Percentiles rank a stretch among this genome's conserved stretches.
Evolutionary conservation across 345 rosid species (phyloP).

Genomic region (Cardiospermum halicacabum): DNA sequence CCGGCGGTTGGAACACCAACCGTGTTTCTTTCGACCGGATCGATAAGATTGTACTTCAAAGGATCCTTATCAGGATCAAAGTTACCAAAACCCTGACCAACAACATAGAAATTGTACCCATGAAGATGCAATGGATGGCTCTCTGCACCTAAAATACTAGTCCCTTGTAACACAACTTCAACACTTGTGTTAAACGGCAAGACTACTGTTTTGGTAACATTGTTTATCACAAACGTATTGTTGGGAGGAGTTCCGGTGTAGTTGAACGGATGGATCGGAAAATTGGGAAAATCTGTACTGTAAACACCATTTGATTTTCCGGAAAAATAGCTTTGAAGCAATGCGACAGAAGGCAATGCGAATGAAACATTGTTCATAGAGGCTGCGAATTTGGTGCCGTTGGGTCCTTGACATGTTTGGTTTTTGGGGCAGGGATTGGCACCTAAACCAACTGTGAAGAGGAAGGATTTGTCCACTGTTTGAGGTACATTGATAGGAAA

Average conservation of each 20-base stretch:
- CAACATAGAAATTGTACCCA: constrained; percentile 64
- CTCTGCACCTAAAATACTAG: constrained; percentile 66
- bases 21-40: constrained; percentile 75
- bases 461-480: constrained; percentile 35
- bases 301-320: constrained; percentile 43
- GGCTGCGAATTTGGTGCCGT: constrained; percentile 59
- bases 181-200: constrained; percentile 58
- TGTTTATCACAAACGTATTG: constrained; percentile 45
- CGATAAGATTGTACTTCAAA: constrained; percentile 50
- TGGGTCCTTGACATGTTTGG: constrained; percentile 74
- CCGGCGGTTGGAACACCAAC: constrained; percentile 62
- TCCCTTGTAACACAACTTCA: constrained; percentile 70
- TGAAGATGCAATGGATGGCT: constrained; percentile 85
- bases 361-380: constrained; percentile 64
- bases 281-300: constrained; percentile 50
- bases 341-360: constrained; percentile 42
- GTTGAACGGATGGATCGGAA: constrained; percentile 49
- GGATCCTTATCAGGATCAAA: constrained; percentile 52
- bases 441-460: constrained; percentile 67
- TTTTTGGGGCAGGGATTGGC: constrained; percentile 54
- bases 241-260: constrained; percentile 76
- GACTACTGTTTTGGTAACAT: constrained; percentile 52
- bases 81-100: constrained; percentile 81
- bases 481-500: constrained; percentile 64
- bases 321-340: constrained; percentile 52